Evolutionary conservation across 257 asterid species (phyloP), one percentile per base, ranked within the genome.

Genomic region (Haberlea rhodopensis): DNA sequence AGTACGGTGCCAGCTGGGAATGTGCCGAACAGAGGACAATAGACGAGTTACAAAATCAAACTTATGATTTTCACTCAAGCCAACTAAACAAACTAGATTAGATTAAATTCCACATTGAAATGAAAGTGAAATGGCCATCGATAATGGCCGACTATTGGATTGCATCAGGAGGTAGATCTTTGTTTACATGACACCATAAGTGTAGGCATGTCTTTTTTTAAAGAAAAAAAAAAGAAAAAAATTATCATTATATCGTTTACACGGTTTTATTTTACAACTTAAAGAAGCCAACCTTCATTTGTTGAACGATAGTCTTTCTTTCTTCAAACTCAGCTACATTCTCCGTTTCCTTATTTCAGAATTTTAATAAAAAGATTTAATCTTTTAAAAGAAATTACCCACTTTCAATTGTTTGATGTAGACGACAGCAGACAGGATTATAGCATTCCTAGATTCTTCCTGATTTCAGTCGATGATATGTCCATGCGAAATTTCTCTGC

Each of bases 401-500:
- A 23, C 32, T 24, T 62, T 0, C 51, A 48, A 8, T 25, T 21
- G 27, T 13, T 19, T 13, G 13, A 8, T 1, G 15, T 25, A 6
- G 6, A 28, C 19, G 13, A 11, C n/a, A 34, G 20, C 15, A 0
- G 21, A 57, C 52, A 0, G 21, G 6, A 19, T 59, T 55, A 78
- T 21, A 76, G 80, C 57, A 55, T 57, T 9, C 85, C 83, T 80
- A 45, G 78, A 43, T 52, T 75, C 54, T 67, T 81, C 82, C 97
- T 73, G 71, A 92, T 77, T 73, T 92, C 96, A 8, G 97, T 78
- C 9, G 99, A 92, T 19, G 99, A 92, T 65, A 92, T 87, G 69
- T 89, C 96, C 89, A 82, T 53, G 10, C 91, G 83, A 55, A 92
- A 92, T 46, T 66, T 76, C 53, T 92, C 91, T 0, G 72, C 73